These are phyloP conservation scores for Aspergillus proliferans DNA, from an alignment of 2,329 filamentous ascomycete genomes.

Conservation along the genomic window DNA sequence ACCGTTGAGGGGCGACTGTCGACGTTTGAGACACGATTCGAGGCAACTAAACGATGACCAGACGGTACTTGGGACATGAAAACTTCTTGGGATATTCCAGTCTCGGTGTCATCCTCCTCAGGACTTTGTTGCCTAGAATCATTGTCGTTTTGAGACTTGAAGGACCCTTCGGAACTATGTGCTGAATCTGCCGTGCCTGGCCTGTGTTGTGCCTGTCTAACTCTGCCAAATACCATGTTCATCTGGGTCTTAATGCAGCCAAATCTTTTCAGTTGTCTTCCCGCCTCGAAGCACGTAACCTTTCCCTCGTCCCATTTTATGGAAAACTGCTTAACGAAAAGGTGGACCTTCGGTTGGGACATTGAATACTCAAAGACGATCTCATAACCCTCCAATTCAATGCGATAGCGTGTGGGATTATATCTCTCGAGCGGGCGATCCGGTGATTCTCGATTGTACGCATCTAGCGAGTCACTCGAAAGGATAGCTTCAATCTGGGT, in stretches of 20 bases:
- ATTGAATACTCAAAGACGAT: conserved; percentile 27
- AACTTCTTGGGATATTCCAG: conserved; percentile 8
- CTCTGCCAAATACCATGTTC: conserved; percentile 6
- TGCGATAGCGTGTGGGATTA: conserved; percentile 19
- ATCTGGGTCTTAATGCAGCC: conserved; percentile 12
- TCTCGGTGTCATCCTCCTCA: background rate
- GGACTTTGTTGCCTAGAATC: background rate
- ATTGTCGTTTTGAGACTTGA: conserved; percentile 10
- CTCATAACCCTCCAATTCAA: conserved; percentile 30
- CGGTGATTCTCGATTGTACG: conserved; percentile 13
- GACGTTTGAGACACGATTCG: background rate
- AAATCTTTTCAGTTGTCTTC: conserved; percentile 16
- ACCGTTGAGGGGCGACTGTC: background rate
- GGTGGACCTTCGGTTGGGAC: conserved; percentile 15
- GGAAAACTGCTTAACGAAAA: conserved; percentile 20
- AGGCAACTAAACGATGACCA: background rate
- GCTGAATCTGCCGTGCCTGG: background rate
- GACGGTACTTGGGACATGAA: conserved; percentile 18
- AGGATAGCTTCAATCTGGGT: conserved; percentile 30
- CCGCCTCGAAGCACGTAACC: conserved; percentile 7
- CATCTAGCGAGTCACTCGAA: conserved; percentile 17
- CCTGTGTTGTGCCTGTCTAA: conserved; percentile 4
- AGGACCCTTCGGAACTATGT: conserved; percentile 5
- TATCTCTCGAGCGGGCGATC: conserved; percentile 12
- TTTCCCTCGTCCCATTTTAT: conserved; percentile 17